Evolutionary conservation across 805 yeast species (phyloP).

Genomic region (Zygotorulaspora florentina): DNA sequence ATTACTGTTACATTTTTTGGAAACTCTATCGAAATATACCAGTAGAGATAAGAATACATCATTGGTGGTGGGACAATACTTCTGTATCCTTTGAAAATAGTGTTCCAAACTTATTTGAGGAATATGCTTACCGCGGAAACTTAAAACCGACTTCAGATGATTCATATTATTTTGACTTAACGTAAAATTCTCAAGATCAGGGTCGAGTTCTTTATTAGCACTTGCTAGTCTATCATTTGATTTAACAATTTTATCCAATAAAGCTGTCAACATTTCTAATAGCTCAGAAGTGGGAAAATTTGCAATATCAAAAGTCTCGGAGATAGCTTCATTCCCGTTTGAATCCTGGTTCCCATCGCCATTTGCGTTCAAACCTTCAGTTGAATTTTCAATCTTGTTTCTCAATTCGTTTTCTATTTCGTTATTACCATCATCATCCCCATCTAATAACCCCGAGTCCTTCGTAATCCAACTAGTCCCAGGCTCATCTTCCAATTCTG

Average conservation of each 20-base stretch:
- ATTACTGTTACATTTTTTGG: slow-evolving; percentile 49
- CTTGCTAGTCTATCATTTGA: slow-evolving; percentile 77
- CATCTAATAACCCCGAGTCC: neutral
- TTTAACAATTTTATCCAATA: slow-evolving; percentile 80
- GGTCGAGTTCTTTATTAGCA: slow-evolving; percentile 2
- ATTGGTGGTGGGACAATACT: slow-evolving; percentile 97
- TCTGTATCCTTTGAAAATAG: slow-evolving; percentile 82
- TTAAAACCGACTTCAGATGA: slow-evolving; percentile 47
- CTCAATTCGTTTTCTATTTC: neutral
- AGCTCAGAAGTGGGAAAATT: slow-evolving; percentile 79
- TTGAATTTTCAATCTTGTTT: neutral
- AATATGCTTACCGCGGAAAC: slow-evolving; percentile 92
- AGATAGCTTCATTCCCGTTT: slow-evolving; percentile 8
- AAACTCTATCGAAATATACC: slow-evolving; percentile 92
- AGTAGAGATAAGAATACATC: slow-evolving; percentile 87
- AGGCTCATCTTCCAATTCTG: slow-evolving; percentile 7
- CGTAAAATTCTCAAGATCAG: slow-evolving; percentile 5
- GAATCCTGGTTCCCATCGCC: neutral
- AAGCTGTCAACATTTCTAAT: slow-evolving; percentile 76
- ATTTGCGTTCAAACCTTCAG: neutral
- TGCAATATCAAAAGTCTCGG: slow-evolving; percentile 51
- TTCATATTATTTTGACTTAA: slow-evolving; percentile 2
- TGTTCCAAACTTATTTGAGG: slow-evolving; percentile 94
- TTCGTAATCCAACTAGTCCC: slow-evolving; percentile 1
- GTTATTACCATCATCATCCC: neutral